phyloP scores from a whole-genome alignment of 2,329 filamentous ascomycete genomes.

The Paraphoma chrysanthemicola region DNA sequence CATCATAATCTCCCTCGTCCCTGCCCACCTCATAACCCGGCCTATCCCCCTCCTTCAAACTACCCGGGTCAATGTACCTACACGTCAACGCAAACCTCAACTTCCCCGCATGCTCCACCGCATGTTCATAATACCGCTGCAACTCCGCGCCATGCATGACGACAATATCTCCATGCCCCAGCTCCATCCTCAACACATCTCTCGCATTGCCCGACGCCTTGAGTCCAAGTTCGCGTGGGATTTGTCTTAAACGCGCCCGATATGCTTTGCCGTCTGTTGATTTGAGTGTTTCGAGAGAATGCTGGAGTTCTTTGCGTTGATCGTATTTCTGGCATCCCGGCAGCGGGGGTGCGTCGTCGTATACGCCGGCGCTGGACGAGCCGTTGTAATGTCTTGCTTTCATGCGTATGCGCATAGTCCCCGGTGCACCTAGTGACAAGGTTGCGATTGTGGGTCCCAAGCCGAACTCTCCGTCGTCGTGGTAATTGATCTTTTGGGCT shows the following conservation, averaged over 20 bases:
- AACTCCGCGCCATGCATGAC: conserved; percentile 68
- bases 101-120: conserved; percentile 58
- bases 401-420: conserved; percentile 64
- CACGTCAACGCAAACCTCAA: conserved; percentile 66
- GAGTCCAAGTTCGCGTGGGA: conserved; percentile 49
- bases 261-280: conserved; percentile 25
- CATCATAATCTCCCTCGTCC: conserved; percentile 48
- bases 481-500: conserved; percentile 65
- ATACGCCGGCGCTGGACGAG: conserved; percentile 39
- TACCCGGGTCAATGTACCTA: conserved; percentile 58
- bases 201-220: conserved; percentile 36
- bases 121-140: conserved; percentile 67
- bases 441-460: conserved; percentile 70
- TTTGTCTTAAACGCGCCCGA: conserved; percentile 31
- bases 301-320: conserved; percentile 40
- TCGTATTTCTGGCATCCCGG: conserved; percentile 43
- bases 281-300: conserved; percentile 34
- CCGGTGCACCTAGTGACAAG: conserved; percentile 62
- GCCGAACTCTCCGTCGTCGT: conserved; percentile 71
- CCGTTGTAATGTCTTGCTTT: conserved; percentile 59
- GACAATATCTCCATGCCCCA: conserved; percentile 70
- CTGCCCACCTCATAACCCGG: conserved; percentile 47
- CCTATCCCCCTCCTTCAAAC: conserved; percentile 49
- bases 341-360: conserved; percentile 39
- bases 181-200: conserved; percentile 53